Evolutionary conservation across 2,329 filamentous ascomycete genomes (phyloP), one percentile per base, ranked within the genome.

Genomic region (Bipolaris bicolor): DNA sequence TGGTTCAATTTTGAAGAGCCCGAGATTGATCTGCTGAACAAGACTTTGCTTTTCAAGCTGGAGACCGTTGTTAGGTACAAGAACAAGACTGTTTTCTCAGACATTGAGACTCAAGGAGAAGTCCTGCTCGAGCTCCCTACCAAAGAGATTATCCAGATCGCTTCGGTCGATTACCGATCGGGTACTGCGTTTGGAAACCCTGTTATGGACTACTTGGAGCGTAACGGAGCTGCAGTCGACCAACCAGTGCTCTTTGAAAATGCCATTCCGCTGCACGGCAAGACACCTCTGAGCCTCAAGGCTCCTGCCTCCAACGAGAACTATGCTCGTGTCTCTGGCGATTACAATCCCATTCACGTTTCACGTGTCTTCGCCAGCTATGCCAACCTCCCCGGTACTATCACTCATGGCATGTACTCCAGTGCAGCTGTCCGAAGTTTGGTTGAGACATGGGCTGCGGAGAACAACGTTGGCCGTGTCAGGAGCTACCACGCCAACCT

Each of bases 341-440:
- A 99, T 77, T 99, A 92, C 85, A 99, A 99, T 79, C 95, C 95
- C 22, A 99, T 99, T 62, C 95, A 99, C 83, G 95, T 99, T 43
- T 97, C 95, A 11, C 90, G 95, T 55, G 92, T 97, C 53, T 99
- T 99, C 80, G 91, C 95, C 31, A 92, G 88, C 79, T 99, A 98
- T 71, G 96, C 95, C 75, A 95, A 93, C 76, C 84, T 99, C 15
- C 93, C 93, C 1, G 96, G 95, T 48, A 99, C 95, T 43, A 99
- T 99, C 73, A 99, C 95, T 1, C 95, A 99, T 76, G 95, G 95
- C 75, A 99, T 99, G 95, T 99, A 98, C 84, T 96, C 94, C 1
- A 98, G 94, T 78, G 95, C 95, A 65, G 91, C 95, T 36, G 95
- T 99, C 26, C 90, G 96, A 71, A 96, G 92, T 75, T 83, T 99